Base-by-base conservation (phyloP, 768 basidiomycete species). In the Leccinum obscurum region DNA sequence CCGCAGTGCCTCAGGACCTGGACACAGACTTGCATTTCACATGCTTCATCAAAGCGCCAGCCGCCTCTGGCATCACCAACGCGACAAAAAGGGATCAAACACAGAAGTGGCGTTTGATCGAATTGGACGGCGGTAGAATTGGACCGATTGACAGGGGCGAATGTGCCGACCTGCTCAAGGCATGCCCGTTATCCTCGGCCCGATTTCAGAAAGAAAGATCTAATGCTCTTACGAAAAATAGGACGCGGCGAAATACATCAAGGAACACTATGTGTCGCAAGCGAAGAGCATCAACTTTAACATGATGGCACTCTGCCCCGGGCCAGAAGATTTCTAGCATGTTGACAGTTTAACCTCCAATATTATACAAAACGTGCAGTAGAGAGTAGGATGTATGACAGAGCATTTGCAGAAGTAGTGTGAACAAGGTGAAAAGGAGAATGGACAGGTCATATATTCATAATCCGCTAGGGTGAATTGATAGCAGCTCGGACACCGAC, bases 21-120 rank as follows among this genome's bases (percentile, higher is more conserved):
- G 79, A 92, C 41, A 90, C 89, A 0, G 81, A 91, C 66, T 78
- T 93, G 8, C 95, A 97, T 74, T 98, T 95, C 64, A 91, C 90
- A 1, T 87, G 88, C 66, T 98, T 97, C 66, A 84, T 97, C 35
- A 80, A 81, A 59, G 90, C 90, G 0, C 85, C 86, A 1, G 77
- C 75, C 34, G 70, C 77, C 44, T 11, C 44, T 20, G 8, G 4
- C 17, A 41, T n/a, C 41, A n/a, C 41, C 41, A 22, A 46, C 20
- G 44, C 20, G 44, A 4, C 44, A 46, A 46, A 22, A 46, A 62
- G 48, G 57, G 71, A 20, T 59, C 15, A 34, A 64, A 67, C 10
- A 62, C 73, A 62, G 65, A 68, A 37, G 68, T 68, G 62, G 74
- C 80, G 89, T 51, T 72, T 97, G 7, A 76, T 96, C 50, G 95